Evolutionary conservation across 805 yeast genomes (phyloP).

Genomic region (Ogataea populi-albae): DNA sequence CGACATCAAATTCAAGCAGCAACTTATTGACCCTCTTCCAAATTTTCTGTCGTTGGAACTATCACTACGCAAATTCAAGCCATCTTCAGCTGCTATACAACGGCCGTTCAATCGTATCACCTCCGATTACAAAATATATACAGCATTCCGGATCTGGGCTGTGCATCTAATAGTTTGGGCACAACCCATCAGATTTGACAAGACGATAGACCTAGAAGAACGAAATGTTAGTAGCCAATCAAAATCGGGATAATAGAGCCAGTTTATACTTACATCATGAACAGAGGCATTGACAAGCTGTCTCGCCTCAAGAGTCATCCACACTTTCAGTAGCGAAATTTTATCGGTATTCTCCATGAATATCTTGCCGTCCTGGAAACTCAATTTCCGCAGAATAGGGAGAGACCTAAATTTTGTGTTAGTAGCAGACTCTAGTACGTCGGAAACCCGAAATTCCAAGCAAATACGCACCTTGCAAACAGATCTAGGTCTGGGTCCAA

Average conservation of each 20-base stretch:
- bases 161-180: slow-evolving; percentile 54
- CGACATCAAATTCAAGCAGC: no score
- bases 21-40: no score
- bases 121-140: no score
- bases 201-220: slow-evolving; percentile 41
- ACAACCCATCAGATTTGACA: slow-evolving; percentile 61
- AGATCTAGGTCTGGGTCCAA: slow-evolving; percentile 90
- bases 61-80: no score
- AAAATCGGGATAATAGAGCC: not conserved
- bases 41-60: no score
- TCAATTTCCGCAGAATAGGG: slow-evolving; percentile 81
- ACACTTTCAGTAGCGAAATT: slow-evolving; percentile 82
- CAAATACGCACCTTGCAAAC: slow-evolving; percentile 89
- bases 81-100: no score
- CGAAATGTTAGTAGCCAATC: slow-evolving; percentile 12
- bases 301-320: slow-evolving; percentile 87
- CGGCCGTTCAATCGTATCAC: no score
- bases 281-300: slow-evolving; percentile 81
- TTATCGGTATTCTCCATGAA: slow-evolving; percentile 55
- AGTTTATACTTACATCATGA: slow-evolving; percentile 59
- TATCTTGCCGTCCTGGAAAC: slow-evolving; percentile 64
- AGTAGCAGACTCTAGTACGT: slow-evolving; percentile 26
- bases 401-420: slow-evolving; percentile 52
- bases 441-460: slow-evolving; percentile 37
- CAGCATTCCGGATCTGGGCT: no score